Percentiles rank a stretch among this genome's conserved stretches.
Evolutionary conservation across 2,329 filamentous ascomycete species (phyloP).

Genomic region (Rutstroemia sydowiana): DNA sequence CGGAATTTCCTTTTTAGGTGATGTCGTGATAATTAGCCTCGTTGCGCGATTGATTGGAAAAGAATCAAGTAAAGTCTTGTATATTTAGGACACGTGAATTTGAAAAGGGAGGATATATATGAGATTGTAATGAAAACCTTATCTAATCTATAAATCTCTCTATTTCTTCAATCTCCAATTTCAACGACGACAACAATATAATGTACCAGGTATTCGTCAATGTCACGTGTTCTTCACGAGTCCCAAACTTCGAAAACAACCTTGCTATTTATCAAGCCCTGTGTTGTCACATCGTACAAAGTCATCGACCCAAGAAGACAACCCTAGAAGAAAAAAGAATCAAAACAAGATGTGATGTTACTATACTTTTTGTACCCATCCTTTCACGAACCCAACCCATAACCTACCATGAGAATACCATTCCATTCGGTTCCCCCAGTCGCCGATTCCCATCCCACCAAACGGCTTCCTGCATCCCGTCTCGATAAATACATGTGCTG

Average conservation of each 20-base stretch:
- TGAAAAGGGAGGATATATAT: background rate
- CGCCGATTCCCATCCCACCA: conserved; percentile 7
- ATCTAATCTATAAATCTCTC: too few species aligned
- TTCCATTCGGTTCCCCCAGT: background rate
- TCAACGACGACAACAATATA: too few species aligned
- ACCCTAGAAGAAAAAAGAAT: background rate
- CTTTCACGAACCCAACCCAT: background rate
- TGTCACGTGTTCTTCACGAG: background rate
- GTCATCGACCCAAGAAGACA: background rate
- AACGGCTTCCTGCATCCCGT: conserved; percentile 10
- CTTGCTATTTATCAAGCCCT: background rate
- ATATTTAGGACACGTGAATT: background rate
- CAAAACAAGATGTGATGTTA: background rate
- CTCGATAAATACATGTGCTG: conserved; percentile 9
- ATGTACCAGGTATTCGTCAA: too few species aligned
- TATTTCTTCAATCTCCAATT: background rate
- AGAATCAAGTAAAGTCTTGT: background rate
- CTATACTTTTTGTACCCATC: background rate
- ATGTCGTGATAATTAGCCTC: conserved; percentile 18
- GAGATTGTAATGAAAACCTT: too few species aligned
- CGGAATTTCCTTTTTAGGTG: conserved; percentile 13
- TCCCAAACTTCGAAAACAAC: background rate
- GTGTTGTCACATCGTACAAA: background rate
- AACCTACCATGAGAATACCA: background rate
- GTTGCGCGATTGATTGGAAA: conserved; percentile 1